Evolutionary conservation across 768 basidiomycete genomes (phyloP).

Genomic region (Rhodotorula diobovata): DNA sequence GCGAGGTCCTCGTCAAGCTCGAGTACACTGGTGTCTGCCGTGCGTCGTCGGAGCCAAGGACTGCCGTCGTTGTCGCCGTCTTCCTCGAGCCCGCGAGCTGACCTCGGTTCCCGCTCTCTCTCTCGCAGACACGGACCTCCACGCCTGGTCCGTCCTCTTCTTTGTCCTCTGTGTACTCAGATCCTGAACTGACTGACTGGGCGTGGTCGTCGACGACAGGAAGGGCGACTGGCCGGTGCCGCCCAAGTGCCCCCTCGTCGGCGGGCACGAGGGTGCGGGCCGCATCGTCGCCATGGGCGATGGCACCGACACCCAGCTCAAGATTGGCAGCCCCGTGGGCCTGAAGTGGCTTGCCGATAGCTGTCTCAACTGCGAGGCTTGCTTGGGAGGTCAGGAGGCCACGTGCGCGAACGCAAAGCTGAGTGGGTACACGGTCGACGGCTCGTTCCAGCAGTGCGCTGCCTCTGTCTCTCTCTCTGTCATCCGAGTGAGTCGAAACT

Average conservation of each 20-base stretch:
- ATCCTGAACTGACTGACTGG: too few species aligned
- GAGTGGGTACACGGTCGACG: conserved; percentile 70
- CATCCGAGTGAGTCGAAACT: background rate
- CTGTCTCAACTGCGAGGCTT: conserved; percentile 41
- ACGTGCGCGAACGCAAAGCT: conserved; percentile 22
- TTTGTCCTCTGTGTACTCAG: too few species aligned
- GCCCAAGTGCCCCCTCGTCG: conserved; percentile 54
- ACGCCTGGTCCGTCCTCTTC: conserved; percentile 18
- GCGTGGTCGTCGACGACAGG: conserved; percentile 52
- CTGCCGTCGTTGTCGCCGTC: too few species aligned
- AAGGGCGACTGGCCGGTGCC: conserved; percentile 66
- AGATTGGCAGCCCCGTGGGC: conserved; percentile 31
- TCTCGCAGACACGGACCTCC: conserved; percentile 36
- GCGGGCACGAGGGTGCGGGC: conserved; percentile 54
- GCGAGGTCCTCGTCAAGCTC: conserved; percentile 36
- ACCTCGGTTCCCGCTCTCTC: too few species aligned
- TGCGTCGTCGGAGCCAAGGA: background rate
- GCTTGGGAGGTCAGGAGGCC: conserved; percentile 36
- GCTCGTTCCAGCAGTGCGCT: conserved; percentile 43
- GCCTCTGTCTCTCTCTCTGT: too few species aligned
- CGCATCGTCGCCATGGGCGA: conserved; percentile 71
- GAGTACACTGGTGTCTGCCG: conserved; percentile 23
- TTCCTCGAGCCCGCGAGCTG: background rate
- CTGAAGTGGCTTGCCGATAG: conserved; percentile 45
- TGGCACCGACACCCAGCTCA: conserved; percentile 54